Base-by-base conservation (phyloP, 495 filamentous ascomycete species). In the Parathielavia hyrcaniae region DNA sequence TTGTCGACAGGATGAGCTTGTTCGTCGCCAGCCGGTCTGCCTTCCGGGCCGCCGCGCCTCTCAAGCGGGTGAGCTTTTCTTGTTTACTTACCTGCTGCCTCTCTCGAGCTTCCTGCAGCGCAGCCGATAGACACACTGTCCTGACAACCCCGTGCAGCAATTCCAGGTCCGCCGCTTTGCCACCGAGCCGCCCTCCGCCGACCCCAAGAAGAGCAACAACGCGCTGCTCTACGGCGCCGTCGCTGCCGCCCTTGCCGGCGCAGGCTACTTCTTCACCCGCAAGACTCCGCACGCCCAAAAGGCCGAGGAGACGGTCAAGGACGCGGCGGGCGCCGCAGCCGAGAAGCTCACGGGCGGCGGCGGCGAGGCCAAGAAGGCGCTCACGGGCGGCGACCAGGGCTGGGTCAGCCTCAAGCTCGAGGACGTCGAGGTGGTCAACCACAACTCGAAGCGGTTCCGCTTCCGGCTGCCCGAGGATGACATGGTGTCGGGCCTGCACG, bases 371-470 rank as follows among this genome's bases (percentile, higher is more conserved):
- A 84, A 83, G 69, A 64, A 71, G 48, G 78, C 87, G 35, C 88
- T 98, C 71, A 86, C 78, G 17, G 95, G 92, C 57, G 89, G 91
- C 43, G 87, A 91, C 49, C 84, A 93, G 73, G 91, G 90, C 64
- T 95, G 88, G 73, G 71, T 96, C 43, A 81, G 82, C 59, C 81
- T 95, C 61, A 83, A 86, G 76, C 79, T 98, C 45, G 83, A 89
- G 44, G 81, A 83, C n/a, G 79, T 89, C 61, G 86, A 90, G 74
- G 65, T 70, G 14, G 70, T 96, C 73, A 95, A 86, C 75, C 84
- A 87, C 76, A 96, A 96, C 79, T 91, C 90, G 56, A 96, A 96
- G 85, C 80, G 77, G 46, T 75, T 96, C 66, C 84, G 87, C 63
- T 96, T 96, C 74, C 79, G 81, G 43, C 83, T 95, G 26, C 86